Evolutionary conservation across 768 basidiomycete genomes (phyloP), one percentile per base, ranked within the genome.

Genomic region (Mycena vitilis): DNA sequence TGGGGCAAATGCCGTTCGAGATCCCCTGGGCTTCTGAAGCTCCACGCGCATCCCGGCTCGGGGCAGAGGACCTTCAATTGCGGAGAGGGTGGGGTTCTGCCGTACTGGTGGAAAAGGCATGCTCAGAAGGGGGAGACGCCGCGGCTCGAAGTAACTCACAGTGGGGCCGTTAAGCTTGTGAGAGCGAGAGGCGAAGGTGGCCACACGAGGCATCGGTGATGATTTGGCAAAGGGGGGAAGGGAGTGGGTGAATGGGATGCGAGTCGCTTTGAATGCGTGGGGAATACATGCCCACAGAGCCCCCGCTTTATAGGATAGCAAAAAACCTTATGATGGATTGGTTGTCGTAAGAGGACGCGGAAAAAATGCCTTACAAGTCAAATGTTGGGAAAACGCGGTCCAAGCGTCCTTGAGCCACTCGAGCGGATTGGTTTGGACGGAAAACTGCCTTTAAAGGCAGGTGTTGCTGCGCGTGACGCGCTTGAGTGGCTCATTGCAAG

Each of bases 351-450:
- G 61, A 22, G 25, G 40, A 30, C n/a, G 34, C 0, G n/a, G 37
- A 38, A 59, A 63, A 63, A n/a, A 9, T 66, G 20, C 68, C 62
- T 40, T 64, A 69, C 22, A 65, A 69, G 68, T 60, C 62, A 25
- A 63, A 40, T 69, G 68, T 69, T 68, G 55, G 49, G 51, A 54
- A 59, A 11, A 49, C 36, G 8, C 12, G 68, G 68, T 20, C 68
- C 68, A 47, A 59, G 68, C 68, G 68, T 49, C 25, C 42, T 60
- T 63, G 55, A 63, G 67, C 67, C 66, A 67, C 60, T 67, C 54
- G 66, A 51, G 59, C 42, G 49, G 60, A 68, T 68, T 68, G 67
- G 67, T 68, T 15, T 30, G 30, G 55, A 30, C 16, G 7, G 40
- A 56, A 55, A 69, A 63, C 12, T 15, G 23, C 68, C 68, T 40